Evolutionary conservation across 306 rosid species (phyloP).

Genomic region (Prunus mira): DNA sequence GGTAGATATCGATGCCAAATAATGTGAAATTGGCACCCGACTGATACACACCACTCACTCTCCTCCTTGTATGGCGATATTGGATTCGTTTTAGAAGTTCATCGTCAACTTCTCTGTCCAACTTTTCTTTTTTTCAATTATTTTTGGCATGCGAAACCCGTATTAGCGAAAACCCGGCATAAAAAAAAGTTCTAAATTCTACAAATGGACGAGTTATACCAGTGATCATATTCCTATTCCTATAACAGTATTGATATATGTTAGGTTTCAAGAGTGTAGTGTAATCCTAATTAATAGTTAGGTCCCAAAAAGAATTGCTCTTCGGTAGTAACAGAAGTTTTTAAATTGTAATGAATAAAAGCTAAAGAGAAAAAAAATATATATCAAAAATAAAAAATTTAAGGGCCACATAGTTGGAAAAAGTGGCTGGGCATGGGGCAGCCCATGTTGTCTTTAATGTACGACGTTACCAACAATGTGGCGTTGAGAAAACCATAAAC

Average conservation of each 20-base stretch:
- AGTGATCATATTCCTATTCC: too few species aligned
- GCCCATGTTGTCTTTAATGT: neutral
- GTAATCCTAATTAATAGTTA: too few species aligned
- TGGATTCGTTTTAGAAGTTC: neutral
- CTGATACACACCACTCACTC: neutral
- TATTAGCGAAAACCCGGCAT: too few species aligned
- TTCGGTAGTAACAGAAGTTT: neutral
- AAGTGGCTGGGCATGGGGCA: neutral
- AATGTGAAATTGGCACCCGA: neutral
- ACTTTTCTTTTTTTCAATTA: neutral
- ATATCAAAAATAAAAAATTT: neutral
- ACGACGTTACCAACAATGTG: conserved; percentile 7
- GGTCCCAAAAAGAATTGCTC: too few species aligned
- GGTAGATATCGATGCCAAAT: neutral
- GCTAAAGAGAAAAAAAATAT: neutral
- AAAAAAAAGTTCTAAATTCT: too few species aligned
- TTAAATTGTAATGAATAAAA: neutral
- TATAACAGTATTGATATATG: too few species aligned
- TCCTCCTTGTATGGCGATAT: neutral
- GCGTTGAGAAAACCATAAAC: conserved; percentile 3
- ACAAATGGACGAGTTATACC: too few species aligned
- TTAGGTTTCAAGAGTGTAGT: too few species aligned
- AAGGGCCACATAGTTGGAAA: neutral
- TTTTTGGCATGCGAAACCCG: neutral
- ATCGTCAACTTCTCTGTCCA: neutral